Evolutionary conservation across 2,329 filamentous ascomycete genomes (phyloP).

Genomic region (Gaeumannomyces sp.): DNA sequence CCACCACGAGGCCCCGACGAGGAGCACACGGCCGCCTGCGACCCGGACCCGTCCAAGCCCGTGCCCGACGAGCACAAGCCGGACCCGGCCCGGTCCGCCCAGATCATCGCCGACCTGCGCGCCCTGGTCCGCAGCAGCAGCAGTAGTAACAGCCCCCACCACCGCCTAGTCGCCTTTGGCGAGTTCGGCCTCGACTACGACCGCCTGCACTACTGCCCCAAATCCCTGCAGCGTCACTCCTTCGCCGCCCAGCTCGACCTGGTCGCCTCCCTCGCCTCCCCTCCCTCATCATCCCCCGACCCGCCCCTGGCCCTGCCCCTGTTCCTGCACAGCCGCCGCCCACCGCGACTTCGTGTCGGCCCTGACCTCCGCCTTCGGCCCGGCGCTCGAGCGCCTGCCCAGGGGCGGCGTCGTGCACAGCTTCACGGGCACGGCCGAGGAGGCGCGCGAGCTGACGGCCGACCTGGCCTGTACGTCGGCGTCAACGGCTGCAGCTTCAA

Average conservation of each 20-base stretch:
- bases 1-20: conserved; percentile 37
- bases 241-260: conserved; percentile 80
- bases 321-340: conserved; percentile 87
- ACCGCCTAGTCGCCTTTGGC: conserved; percentile 70
- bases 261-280: conserved; percentile 52
- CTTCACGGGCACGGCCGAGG: conserved; percentile 82
- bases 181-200: conserved; percentile 98
- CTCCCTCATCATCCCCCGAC: conserved; percentile 34
- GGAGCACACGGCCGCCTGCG: conserved; percentile 46
- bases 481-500: conserved; percentile 97
- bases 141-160: conserved; percentile 18
- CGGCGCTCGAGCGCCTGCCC: conserved; percentile 58
- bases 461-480: conserved; percentile 79
- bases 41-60: conserved; percentile 42
- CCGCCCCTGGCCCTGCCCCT: conserved; percentile 54
- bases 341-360: conserved; percentile 76
- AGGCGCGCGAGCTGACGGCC: conserved; percentile 70
- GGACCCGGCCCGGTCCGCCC: conserved; percentile 36
- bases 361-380: conserved; percentile 52
- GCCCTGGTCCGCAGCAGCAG: conserved; percentile 49
- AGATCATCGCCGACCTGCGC: conserved; percentile 55
- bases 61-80: conserved; percentile 30
- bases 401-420: conserved; percentile 84
- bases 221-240: conserved; percentile 73
- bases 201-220: conserved; percentile 74